Base-by-base conservation (phyloP, 208 protist species). In the Naegleria lovaniensis region DNA sequence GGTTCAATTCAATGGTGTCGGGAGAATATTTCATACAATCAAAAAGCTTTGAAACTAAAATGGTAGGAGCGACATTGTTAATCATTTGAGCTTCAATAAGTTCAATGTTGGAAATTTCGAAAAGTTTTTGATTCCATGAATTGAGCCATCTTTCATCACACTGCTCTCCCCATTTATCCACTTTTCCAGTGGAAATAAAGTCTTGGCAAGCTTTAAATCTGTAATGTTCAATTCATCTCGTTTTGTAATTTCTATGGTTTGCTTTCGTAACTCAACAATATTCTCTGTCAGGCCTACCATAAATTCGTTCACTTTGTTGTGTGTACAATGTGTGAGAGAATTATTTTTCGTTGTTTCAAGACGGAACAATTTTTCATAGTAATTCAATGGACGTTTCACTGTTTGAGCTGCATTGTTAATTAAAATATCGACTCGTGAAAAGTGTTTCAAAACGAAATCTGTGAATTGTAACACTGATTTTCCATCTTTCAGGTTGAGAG, bases 391-490 rank as follows among this genome's bases (percentile, higher is more conserved):
- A 59, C 93, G 84, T 51, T 94, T 88, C 1, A 97, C 90, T 22
- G 95, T 97, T 93, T 96, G 95, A 36, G 93, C 93, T 15, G 96
- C 96, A 88, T 97, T 97, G 92, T 97, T 96, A 90, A 97, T 93
- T 51, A 96, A 76, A 52, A 93, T 92, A 87, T 92, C 87, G 16
- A 95, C 90, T 19, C 13, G 22, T 41, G 38, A 22, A 36, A 40
- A 88, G 58, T 22, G 13, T 0, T 59, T 79, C 0, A 40, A 9
- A 59, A 22, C 67, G 7, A 92, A 90, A 11, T 91, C 87, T 55
- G 67, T 92, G 48, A 96, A 93, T 13, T 33, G 83, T 83, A 94
- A 90, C 5, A 96, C 39, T 39, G 92, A 55, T 0, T 91, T 40
- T 51, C 96, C 48, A 38, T 96, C 90, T 13, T 94, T 90, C 51